A percentile compares a stretch with the other conserved stretches of the same genome.
Conservation (phyloP, 306 rosid species). For the Fragaria ananassa region DNA sequence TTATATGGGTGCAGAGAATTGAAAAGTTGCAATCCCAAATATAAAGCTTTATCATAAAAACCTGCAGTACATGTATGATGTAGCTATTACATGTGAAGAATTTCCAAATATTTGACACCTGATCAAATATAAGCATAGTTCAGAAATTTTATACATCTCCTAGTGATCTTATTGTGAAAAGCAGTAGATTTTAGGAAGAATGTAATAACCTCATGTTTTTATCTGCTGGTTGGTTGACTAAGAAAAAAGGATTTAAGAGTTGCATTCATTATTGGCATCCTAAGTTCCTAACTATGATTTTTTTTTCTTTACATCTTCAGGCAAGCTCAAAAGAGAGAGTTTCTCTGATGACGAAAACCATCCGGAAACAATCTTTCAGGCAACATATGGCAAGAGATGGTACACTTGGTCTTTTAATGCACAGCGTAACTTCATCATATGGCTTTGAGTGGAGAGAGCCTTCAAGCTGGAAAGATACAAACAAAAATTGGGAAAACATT, state of each 20-base stretch:
- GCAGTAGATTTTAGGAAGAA: not conserved
- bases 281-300: not conserved
- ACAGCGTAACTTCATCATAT: constrained; percentile 32
- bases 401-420: constrained; percentile 59
- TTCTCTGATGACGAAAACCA: constrained; percentile 44
- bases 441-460: constrained; percentile 67
- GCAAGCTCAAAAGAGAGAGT: constrained; percentile 31
- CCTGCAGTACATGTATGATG: not conserved
- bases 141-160: not conserved
- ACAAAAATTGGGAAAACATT: constrained; percentile 40
- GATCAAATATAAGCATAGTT: not conserved
- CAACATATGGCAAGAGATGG: constrained; percentile 53
- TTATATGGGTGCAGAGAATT: not conserved
- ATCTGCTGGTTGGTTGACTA: not conserved
- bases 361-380: constrained; percentile 51
- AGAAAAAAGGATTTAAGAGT: no score
- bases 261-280: not conserved
- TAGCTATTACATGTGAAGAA: not conserved
- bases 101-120: not conserved
- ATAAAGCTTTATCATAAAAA: not conserved
- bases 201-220: not conserved
- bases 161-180: not conserved
- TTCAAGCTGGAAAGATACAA: constrained; percentile 40
- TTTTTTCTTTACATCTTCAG: constrained; percentile 24
- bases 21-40: not conserved